Percentiles rank a stretch among this genome's conserved stretches.
Conservation (phyloP, 441 rosid species). For the Eutrema salsugineum region DNA sequence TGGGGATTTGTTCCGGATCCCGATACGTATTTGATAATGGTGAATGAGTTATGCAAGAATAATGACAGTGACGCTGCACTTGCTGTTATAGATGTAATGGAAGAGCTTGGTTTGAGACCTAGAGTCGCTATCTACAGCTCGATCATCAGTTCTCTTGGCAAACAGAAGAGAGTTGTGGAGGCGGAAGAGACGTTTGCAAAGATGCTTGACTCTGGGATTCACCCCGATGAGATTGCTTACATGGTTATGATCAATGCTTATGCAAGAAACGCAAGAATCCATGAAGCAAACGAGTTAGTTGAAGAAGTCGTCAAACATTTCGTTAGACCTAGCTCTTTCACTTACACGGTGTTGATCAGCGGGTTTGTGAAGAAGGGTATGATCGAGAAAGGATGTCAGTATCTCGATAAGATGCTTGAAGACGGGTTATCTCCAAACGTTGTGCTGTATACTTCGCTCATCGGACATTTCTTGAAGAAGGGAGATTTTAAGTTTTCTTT, state of each 20-base stretch:
- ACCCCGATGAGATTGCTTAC: constrained; percentile 60
- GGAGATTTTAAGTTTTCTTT: constrained; percentile 54
- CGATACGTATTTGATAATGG: constrained; percentile 52
- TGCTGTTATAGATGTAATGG: constrained; percentile 42
- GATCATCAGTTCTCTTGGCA: constrained; percentile 48
- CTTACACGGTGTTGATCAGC: constrained; percentile 51
- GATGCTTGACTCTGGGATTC: constrained; percentile 61
- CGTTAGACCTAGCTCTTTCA: constrained; percentile 42
- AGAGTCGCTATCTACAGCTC: constrained; percentile 53
- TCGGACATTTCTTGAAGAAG: constrained; percentile 41
- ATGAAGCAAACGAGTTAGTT: constrained; percentile 42
- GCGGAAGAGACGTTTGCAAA: constrained; percentile 53
- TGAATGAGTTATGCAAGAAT: constrained; percentile 46
- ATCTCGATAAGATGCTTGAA: constrained; percentile 52
- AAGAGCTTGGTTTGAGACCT: constrained; percentile 50
- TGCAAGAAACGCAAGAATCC: constrained; percentile 34
- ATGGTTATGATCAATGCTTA: constrained; percentile 63
- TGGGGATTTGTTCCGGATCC: constrained; percentile 43
- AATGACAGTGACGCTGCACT: constrained; percentile 41
- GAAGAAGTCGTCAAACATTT: constrained; percentile 45
- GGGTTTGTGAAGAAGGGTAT: constrained; percentile 52
- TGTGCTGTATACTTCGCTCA: constrained; percentile 53
- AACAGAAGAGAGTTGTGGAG: constrained; percentile 37
- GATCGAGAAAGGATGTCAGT: constrained; percentile 48
- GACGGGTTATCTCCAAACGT: constrained; percentile 58